These are phyloP conservation scores for Fusarium bulbicola DNA, from an alignment of 2,329 filamentous ascomycete genomes.

Conservation along the genomic window DNA sequence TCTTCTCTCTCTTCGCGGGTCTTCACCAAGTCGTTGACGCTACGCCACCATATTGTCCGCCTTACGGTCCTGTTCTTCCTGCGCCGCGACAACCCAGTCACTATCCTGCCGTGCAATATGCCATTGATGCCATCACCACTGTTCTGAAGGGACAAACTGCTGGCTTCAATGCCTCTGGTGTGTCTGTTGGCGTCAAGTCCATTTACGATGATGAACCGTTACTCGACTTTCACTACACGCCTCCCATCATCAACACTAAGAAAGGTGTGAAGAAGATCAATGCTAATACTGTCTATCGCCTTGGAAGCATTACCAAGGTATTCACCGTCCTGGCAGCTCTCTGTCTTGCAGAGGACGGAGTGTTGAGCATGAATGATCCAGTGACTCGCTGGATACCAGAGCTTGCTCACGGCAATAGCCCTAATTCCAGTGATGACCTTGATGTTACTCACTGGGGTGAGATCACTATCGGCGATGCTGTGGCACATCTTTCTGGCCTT, in stretches of 20 bases:
- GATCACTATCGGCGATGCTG: background rate
- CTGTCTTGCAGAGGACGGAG: background rate
- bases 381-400: background rate
- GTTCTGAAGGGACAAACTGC: background rate
- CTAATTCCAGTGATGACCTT: background rate
- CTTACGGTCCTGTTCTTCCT: conserved; percentile 1
- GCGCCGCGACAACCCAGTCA: background rate
- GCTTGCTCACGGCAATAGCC: background rate
- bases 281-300: background rate
- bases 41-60: background rate
- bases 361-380: background rate
- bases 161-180: background rate
- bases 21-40: background rate
- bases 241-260: background rate
- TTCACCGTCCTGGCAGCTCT: background rate
- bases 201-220: background rate
- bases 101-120: background rate
- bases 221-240: background rate
- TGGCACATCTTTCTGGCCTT: background rate
- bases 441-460: background rate
- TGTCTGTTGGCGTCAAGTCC: background rate
- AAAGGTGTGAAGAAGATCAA: background rate
- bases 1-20: background rate
- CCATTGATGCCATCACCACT: background rate
- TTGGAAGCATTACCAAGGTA: conserved; percentile 11